phyloP scores from a whole-genome alignment of 495 filamentous ascomycete species.

The Gamarada debralockiae region DNA sequence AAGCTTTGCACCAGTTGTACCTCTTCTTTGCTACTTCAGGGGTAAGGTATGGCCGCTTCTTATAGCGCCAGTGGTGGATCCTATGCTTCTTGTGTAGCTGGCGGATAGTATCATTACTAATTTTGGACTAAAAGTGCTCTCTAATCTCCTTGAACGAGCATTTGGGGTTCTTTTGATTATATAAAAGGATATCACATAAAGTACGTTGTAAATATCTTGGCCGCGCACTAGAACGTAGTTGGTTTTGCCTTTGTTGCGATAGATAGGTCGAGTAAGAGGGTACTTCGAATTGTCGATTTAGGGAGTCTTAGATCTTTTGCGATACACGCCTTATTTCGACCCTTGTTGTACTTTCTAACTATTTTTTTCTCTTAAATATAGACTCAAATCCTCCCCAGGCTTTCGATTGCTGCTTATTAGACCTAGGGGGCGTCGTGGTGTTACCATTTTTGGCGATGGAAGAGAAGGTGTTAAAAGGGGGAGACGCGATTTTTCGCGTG shows the following conservation, averaged over 20 bases:
- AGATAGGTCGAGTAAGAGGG: no score
- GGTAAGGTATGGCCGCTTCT: constrained; percentile 2
- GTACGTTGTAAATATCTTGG: background rate
- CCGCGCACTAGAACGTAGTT: background rate
- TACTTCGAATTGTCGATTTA: background rate
- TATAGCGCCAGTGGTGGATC: background rate
- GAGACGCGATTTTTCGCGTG: background rate
- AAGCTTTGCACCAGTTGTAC: constrained; percentile 5
- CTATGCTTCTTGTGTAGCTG: background rate
- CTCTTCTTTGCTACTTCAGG: constrained; percentile 10
- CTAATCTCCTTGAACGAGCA: background rate
- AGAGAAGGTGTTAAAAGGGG: background rate
- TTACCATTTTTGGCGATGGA: background rate
- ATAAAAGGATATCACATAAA: background rate
- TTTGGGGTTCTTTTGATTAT: background rate
- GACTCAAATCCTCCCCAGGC: background rate
- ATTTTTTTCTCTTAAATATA: background rate
- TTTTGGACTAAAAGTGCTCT: no score
- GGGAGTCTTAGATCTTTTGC: background rate
- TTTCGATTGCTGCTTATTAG: background rate
- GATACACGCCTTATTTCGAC: background rate
- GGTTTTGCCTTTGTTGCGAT: background rate
- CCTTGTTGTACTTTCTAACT: background rate
- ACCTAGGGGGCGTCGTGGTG: constrained; percentile 1
- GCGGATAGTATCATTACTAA: background rate